Evolutionary conservation across 441 rosid genomes (phyloP).

Genomic region (Pelargonium fulgidum): DNA sequence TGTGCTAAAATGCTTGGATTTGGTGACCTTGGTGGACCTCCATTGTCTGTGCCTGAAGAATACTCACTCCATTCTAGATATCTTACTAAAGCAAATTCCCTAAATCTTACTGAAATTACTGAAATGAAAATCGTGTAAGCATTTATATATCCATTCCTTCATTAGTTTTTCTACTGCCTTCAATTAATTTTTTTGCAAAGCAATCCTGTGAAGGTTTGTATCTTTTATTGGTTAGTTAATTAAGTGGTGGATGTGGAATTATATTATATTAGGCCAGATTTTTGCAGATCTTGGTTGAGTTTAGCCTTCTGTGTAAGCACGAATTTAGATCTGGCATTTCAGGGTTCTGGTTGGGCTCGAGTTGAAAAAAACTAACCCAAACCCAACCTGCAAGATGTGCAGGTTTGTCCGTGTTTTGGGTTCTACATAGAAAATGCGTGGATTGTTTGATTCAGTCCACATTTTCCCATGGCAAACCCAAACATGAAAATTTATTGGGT

Average conservation of each 20-base stretch:
- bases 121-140: slow-evolving; percentile 98
- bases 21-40: slow-evolving; percentile 88
- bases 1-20: slow-evolving; percentile 94
- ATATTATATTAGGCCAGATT: too few relatives aligned
- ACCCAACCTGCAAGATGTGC: too few relatives aligned
- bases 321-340: too few relatives aligned
- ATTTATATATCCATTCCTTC: slow-evolving; percentile 4
- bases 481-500: too few relatives aligned
- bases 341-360: too few relatives aligned
- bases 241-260: neutral
- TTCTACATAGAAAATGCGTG: too few relatives aligned
- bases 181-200: neutral
- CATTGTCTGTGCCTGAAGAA: slow-evolving; percentile 89
- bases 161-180: neutral
- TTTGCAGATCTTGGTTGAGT: too few relatives aligned
- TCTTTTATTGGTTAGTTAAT: slow-evolving; percentile 2
- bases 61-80: slow-evolving; percentile 94
- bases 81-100: slow-evolving; percentile 88
- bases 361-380: too few relatives aligned
- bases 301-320: too few relatives aligned
- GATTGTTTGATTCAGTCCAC: too few relatives aligned
- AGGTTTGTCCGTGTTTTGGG: too few relatives aligned
- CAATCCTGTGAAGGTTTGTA: neutral
- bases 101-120: slow-evolving; percentile 90
- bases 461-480: too few relatives aligned